Conservation (phyloP, 176 grass and related monocot genomes). For the Microstegium vimineum region DNA sequence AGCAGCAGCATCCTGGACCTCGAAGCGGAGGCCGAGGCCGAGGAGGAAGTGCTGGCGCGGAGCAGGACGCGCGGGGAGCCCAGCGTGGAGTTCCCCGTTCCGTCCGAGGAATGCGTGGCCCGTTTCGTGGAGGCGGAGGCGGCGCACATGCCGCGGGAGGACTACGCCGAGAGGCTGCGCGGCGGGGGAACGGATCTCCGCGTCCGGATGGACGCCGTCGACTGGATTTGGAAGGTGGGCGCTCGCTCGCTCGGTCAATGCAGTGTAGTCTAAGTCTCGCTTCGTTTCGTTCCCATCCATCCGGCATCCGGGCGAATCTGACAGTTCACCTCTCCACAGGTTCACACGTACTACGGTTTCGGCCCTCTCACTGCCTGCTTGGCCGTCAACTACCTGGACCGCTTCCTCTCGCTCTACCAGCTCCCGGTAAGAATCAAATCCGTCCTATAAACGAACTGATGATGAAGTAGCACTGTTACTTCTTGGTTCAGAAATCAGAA, state of each 20-base stretch:
- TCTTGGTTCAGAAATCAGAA: background rate
- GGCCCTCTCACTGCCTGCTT: conserved; percentile 61
- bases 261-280: background rate
- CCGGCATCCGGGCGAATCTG: background rate
- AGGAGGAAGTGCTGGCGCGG: conserved; percentile 10
- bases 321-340: conserved; percentile 45
- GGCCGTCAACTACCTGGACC: conserved; percentile 84
- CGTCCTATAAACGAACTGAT: background rate
- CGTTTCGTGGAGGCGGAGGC: conserved; percentile 51
- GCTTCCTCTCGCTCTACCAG: conserved; percentile 91
- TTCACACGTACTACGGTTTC: conserved; percentile 67
- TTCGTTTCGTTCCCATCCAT: background rate
- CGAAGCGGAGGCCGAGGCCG: conserved; percentile 31
- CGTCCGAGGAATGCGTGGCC: conserved; percentile 69
- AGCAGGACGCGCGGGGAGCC: conserved; percentile 23
- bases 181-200: conserved; percentile 48
- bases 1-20: conserved; percentile 68
- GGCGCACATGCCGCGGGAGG: conserved; percentile 69
- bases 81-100: conserved; percentile 42
- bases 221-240: conserved; percentile 96
- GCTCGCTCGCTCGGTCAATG: background rate
- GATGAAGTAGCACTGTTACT: background rate
- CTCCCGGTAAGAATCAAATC: conserved; percentile 56
- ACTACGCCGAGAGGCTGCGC: conserved; percentile 66
- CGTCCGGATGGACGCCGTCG: conserved; percentile 62